phyloP scores from a whole-genome alignment of 2,329 filamentous ascomycete species.

The Fusarium coffeatum region DNA sequence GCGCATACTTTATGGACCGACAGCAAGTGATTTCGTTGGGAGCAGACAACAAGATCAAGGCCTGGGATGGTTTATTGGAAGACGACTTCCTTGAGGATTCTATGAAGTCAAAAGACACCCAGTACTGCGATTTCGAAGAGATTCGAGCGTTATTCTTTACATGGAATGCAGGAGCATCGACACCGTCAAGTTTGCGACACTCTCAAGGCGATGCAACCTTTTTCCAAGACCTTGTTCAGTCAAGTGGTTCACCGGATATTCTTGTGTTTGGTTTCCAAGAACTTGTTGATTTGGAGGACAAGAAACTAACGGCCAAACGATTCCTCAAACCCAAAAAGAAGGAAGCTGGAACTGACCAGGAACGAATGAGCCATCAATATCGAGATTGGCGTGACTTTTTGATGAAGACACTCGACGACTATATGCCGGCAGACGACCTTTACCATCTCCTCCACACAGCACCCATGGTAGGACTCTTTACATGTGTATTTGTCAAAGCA shows the following conservation, averaged over 20 bases:
- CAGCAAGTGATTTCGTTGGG: constrained; percentile 89
- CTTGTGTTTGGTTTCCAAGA: constrained; percentile 98
- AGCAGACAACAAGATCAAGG: constrained; percentile 82
- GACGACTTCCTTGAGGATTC: constrained; percentile 93
- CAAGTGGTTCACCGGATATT: constrained; percentile 85
- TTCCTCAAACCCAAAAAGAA: constrained; percentile 93
- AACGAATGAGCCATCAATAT: constrained; percentile 97
- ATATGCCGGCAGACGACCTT: constrained; percentile 78
- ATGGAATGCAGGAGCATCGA: constrained; percentile 97
- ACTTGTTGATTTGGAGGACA: constrained; percentile 97
- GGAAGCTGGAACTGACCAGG: constrained; percentile 80
- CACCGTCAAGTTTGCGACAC: constrained; percentile 83
- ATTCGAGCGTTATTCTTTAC: constrained; percentile 85
- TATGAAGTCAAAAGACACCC: constrained; percentile 84
- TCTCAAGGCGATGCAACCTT: constrained; percentile 78
- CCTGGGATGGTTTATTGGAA: constrained; percentile 93
- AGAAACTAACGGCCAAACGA: constrained; percentile 95
- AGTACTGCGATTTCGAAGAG: constrained; percentile 88
- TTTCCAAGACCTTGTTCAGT: constrained; percentile 81
- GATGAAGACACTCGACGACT: constrained; percentile 82
- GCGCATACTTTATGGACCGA: constrained; percentile 85
- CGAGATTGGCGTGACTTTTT: constrained; percentile 96
- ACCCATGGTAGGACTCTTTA: constrained; percentile 91
- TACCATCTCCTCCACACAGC: constrained; percentile 91
- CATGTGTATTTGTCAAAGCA: constrained; percentile 92